A percentile compares a stretch with the other conserved stretches of the same genome.
phyloP scores from a whole-genome alignment of 192 early-diverging fungal species.

The Podila epigama region DNA sequence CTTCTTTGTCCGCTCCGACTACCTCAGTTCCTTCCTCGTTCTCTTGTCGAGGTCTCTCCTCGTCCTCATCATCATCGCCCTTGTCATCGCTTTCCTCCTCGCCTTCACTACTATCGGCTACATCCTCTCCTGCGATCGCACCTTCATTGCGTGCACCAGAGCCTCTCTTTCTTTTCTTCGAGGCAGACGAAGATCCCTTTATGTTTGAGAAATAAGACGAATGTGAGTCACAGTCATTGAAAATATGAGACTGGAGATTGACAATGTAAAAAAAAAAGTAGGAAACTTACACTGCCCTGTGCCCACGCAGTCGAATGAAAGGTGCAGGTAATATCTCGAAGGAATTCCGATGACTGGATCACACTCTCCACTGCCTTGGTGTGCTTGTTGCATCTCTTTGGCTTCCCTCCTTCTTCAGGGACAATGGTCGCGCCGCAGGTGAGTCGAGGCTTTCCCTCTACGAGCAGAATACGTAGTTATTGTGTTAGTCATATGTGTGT shows the following conservation, averaged over 20 bases:
- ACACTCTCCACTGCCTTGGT: not conserved
- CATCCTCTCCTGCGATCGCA: not conserved
- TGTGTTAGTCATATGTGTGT: not conserved
- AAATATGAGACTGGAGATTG: not conserved
- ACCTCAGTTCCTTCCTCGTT: too few species aligned
- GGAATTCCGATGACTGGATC: not conserved
- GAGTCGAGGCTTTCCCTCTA: conserved; percentile 3
- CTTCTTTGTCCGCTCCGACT: too few species aligned
- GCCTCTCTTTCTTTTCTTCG: not conserved
- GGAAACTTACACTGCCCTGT: not conserved
- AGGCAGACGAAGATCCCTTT: not conserved
- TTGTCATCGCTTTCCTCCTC: not conserved
- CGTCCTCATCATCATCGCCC: not conserved
- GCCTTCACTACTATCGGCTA: not conserved
- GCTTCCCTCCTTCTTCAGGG: not conserved
- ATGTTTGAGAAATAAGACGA: not conserved
- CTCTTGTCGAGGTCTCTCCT: too few species aligned
- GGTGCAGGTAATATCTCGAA: too few species aligned
- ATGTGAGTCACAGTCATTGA: not conserved
- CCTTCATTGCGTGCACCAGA: not conserved
- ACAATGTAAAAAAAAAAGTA: not conserved
- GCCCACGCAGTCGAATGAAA: not conserved
- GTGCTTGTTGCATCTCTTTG: conserved; percentile 1
- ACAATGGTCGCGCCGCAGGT: not conserved
- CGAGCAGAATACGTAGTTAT: not conserved